phyloP scores from a whole-genome alignment of 805 yeast species.

The Lipomyces spencermartinsiae region DNA sequence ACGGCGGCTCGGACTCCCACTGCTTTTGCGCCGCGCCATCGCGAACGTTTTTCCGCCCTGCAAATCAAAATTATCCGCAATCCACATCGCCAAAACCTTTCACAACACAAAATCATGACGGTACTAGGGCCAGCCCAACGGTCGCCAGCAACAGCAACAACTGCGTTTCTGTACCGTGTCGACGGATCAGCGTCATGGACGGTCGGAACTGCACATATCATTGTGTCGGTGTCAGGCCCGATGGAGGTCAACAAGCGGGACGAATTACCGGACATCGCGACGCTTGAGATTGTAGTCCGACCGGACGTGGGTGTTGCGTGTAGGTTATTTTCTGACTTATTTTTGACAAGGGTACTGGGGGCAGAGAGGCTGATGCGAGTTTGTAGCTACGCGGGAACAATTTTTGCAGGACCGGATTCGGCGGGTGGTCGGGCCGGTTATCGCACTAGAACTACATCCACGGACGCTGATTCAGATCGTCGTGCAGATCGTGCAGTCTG shows the following conservation, averaged over 20 bases:
- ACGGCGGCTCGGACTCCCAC: not conserved
- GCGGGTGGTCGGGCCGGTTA: conserved; percentile 62
- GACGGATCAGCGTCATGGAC: conserved; percentile 37
- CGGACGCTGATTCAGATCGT: conserved; percentile 76
- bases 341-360: not conserved
- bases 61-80: not conserved
- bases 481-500: conserved; percentile 65
- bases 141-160: conserved; percentile 6
- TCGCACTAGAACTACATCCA: conserved; percentile 72
- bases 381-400: conserved; percentile 68
- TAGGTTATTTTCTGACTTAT: conserved; percentile 25
- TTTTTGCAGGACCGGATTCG: conserved; percentile 73
- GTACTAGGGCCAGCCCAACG: not conserved
- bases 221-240: conserved; percentile 89
- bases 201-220: conserved; percentile 47
- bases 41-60: not conserved
- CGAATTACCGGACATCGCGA: conserved; percentile 79
- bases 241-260: conserved; percentile 82
- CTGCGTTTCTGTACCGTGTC: conserved; percentile 27
- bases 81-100: not conserved
- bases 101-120: not conserved
- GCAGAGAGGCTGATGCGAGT: not conserved
- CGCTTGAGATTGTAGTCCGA: conserved; percentile 76
- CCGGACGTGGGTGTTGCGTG: conserved; percentile 79
- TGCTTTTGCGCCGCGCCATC: conserved; percentile 7